Evolutionary conservation across 202 grass and related monocot species (phyloP), one percentile per base, ranked within the genome.

Genomic region (Miscanthus sacchariflorus): DNA sequence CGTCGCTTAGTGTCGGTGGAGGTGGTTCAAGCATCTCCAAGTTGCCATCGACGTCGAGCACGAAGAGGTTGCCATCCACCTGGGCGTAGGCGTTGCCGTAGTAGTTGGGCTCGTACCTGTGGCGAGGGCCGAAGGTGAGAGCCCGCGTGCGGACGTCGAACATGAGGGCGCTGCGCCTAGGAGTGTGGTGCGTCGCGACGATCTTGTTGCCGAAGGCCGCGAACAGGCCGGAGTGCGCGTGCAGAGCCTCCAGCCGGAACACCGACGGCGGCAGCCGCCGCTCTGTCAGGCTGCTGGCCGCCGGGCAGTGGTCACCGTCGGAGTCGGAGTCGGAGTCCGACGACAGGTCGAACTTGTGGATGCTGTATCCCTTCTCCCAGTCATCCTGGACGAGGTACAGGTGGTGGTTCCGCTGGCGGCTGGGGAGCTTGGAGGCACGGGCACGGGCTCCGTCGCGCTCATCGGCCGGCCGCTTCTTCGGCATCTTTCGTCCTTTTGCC

Each of bases 331-430:
- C 54, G 7, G 19, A 59, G 54, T n/a, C 19, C 2, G 54, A 59
- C 54, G 54, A 59, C 7, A n/a, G 19, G 19, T 59, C 54, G 2
- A 59, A 1, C 65, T 68, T 68, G 65, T 27, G 65, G 65, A 68
- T 68, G 27, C 65, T 68, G 65, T 68, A 68, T 14, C 65, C 65
- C 27, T 27, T 68, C 65, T 68, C 65, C 65, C 65, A 68, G 12
- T 68, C 27, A 35, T 68, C 12, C 4, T 33, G 5, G 12, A 68
- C 65, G 5, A 68, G 4, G 65, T 68, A 68, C 3, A 68, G 27
- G 65, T 68, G 65, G 27, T n/a, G 54, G 48, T 3, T 63, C 58
- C 58, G 58, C 58, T n/a, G 21, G 6, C 21, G 58, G 1, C 58
- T 6, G n/a, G 58, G 58, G n/a, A 63, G 19, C 21, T 63, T 63